Conservation (phyloP, 495 filamentous ascomycete species). For the Elasticomyces elasticus region DNA sequence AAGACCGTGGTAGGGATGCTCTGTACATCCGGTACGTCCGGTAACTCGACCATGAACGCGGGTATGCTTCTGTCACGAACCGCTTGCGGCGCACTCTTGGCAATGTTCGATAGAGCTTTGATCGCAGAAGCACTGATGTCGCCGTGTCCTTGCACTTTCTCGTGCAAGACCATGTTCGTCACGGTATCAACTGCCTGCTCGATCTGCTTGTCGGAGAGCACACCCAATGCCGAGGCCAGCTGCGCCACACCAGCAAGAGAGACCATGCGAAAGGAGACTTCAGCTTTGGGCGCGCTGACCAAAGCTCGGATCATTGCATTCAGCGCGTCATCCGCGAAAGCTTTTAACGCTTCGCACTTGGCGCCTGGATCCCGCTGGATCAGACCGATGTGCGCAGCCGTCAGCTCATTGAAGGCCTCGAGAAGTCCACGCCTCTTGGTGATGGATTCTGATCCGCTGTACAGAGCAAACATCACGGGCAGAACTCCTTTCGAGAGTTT, state of each 20-base stretch:
- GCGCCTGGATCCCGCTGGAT: neutral
- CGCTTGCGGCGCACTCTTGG: constrained; percentile 54
- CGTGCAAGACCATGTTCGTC: constrained; percentile 53
- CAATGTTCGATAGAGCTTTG: constrained; percentile 51
- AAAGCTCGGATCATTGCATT: constrained; percentile 28
- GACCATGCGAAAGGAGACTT: constrained; percentile 54
- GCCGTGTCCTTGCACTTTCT: constrained; percentile 46
- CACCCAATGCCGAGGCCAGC: constrained; percentile 44
- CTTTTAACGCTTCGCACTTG: constrained; percentile 4
- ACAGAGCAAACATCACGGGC: constrained; percentile 52
- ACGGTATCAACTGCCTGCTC: constrained; percentile 55
- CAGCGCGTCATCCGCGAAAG: constrained; percentile 6
- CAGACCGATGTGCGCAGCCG: constrained; percentile 47
- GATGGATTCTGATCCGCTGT: constrained; percentile 53
- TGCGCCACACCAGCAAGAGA: constrained; percentile 51
- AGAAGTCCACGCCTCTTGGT: constrained; percentile 59
- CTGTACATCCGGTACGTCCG: constrained; percentile 36
- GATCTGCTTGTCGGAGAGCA: constrained; percentile 55
- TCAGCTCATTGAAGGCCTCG: constrained; percentile 50
- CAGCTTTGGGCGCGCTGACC: constrained; percentile 51
- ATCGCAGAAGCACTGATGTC: constrained; percentile 57
- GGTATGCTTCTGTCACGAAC: constrained; percentile 66
- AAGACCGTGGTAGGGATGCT: constrained; percentile 47
- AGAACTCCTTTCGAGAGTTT: constrained; percentile 47
- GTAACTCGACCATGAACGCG: constrained; percentile 60